A percentile compares a stretch with the other conserved stretches of the same genome.
Evolutionary conservation across 2,329 filamentous ascomycete species (phyloP).

Genomic region (Aspergillus sp.): DNA sequence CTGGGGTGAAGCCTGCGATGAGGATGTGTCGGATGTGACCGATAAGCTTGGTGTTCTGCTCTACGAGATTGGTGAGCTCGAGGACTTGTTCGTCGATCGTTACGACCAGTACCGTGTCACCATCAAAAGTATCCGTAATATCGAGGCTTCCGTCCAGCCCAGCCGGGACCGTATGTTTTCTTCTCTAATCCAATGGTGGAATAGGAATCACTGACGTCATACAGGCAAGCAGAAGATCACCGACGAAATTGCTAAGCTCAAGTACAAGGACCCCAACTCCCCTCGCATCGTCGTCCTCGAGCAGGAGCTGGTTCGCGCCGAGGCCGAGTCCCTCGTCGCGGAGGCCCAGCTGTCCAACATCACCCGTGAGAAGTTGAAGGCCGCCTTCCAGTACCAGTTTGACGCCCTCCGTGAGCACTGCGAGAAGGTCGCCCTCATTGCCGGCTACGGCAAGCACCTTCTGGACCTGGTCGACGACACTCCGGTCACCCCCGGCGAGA

Average conservation of each 20-base stretch:
- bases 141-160: constrained; percentile 95
- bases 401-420: constrained; percentile 94
- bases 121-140: constrained; percentile 98
- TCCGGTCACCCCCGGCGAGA: constrained; percentile 94
- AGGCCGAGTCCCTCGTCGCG: constrained; percentile 96
- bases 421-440: constrained; percentile 97
- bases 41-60: constrained; percentile 97
- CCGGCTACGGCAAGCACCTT: constrained; percentile 96
- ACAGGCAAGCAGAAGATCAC: constrained; percentile 97
- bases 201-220: constrained; percentile 3
- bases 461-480: constrained; percentile 93
- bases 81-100: constrained; percentile 96
- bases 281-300: constrained; percentile 96
- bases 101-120: constrained; percentile 99
- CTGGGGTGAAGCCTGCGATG: constrained; percentile 92
- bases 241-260: constrained; percentile 95
- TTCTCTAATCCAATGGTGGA: not conserved
- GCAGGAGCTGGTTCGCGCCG: constrained; percentile 95
- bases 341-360: constrained; percentile 99
- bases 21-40: constrained; percentile 96
- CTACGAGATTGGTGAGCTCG: constrained; percentile 96
- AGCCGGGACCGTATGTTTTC: constrained; percentile 76
- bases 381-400: constrained; percentile 96
- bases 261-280: constrained; percentile 99
- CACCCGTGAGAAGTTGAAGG: constrained; percentile 98